phyloP scores from a whole-genome alignment of 257 asterid species.

The Scutellaria barbata region DNA sequence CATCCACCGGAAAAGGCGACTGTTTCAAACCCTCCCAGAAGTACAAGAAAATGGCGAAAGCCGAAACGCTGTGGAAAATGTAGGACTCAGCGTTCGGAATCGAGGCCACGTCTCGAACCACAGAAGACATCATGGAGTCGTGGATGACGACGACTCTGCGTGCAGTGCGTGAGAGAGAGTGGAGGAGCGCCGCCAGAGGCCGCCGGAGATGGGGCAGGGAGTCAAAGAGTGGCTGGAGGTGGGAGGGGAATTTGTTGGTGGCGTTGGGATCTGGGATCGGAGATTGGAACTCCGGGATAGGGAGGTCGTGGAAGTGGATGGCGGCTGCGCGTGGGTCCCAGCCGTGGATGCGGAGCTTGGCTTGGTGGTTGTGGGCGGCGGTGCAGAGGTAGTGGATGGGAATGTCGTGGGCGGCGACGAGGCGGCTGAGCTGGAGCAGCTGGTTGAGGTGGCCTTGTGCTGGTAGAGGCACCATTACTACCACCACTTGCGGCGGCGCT shows the following conservation, averaged over 20 bases:
- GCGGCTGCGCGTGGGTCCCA: constrained; percentile 48
- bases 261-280: constrained; percentile 48
- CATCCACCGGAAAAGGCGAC: constrained; percentile 37
- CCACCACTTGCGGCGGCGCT: constrained; percentile 35
- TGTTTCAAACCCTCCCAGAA: constrained; percentile 40
- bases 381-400: constrained; percentile 57
- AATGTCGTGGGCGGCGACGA: constrained; percentile 52
- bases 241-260: constrained; percentile 57
- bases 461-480: constrained; percentile 68
- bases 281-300: constrained; percentile 40
- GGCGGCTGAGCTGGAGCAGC: constrained; percentile 70
- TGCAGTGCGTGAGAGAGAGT: constrained; percentile 21
- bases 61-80: constrained; percentile 53
- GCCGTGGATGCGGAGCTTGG: constrained; percentile 51
- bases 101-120: constrained; percentile 43
- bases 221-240: constrained; percentile 49
- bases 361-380: constrained; percentile 61
- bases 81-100: constrained; percentile 52
- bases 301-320: constrained; percentile 57
- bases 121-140: constrained; percentile 60
- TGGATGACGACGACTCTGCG: constrained; percentile 52
- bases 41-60: constrained; percentile 42
- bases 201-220: constrained; percentile 46
- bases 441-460: constrained; percentile 86
- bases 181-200: constrained; percentile 46